Base-by-base conservation (phyloP, 1,284 basidiomycete genomes). In the Meripilus lineatus region DNA sequence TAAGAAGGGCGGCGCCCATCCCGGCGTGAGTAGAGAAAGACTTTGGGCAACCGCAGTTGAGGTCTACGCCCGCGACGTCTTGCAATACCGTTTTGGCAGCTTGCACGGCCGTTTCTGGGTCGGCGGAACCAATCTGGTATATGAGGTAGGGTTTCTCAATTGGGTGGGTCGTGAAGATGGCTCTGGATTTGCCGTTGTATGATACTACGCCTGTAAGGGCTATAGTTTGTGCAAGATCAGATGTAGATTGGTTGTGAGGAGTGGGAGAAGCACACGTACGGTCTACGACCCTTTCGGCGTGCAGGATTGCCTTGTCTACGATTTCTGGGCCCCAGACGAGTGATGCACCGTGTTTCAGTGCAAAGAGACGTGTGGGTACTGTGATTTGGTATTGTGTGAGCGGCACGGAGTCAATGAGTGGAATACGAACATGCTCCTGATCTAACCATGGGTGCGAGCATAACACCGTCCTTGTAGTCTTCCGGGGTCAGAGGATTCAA, bases 261-360 rank as follows among this genome's bases (percentile, higher is more conserved):
- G 28, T 28, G 24, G 26, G 35, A 28, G 35, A 32, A n/a, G 36
- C 26, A 34, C 21, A 74, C 88, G 60, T 58, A 90, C 93, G 80
- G 71, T 98, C 83, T 11, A 97, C 91, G 18, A 73, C 77, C 44
- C 95, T 75, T 52, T 84, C 77, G 0, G 89, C 70, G 45, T 94
- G 90, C 36, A 99, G 74, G 46, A 99, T 93, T 11, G 96, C 96
- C 64, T 89, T 92, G 67, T 99, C 96, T 5, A 99, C 88, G 36
- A 93, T 88, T 62, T 99, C 96, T 0, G 95, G 96, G 8, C 90
- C 86, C 96, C 96, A 99, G 1, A 99, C 95, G 4, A 99, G 74
- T 13, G 85, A 84, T 2, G 95, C 95, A 2, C 95, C 95, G 58
- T 98, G 88, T 56, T 95, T 93, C 34, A 99, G 73, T 6, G 92